Percentiles rank a stretch among this genome's conserved stretches.
phyloP scores from a whole-genome alignment of 2,329 filamentous ascomycete species.

The Orbilia javanica region DNA sequence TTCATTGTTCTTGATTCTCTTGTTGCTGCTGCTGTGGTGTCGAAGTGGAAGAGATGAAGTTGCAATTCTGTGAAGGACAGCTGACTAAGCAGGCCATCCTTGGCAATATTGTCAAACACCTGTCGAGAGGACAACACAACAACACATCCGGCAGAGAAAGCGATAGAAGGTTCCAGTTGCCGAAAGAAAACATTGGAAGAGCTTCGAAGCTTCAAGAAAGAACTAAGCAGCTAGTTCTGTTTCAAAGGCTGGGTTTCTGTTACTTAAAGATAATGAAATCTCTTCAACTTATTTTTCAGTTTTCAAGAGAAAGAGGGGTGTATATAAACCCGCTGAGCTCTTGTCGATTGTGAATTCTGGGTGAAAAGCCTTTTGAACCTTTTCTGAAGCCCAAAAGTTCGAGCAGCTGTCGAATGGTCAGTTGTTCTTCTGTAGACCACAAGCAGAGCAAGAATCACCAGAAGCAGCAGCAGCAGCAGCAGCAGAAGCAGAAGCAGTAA shows the following conservation, averaged over 20 bases:
- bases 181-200: background rate
- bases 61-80: conserved; percentile 9
- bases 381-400: background rate
- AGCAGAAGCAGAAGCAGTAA: too few relatives aligned
- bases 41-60: background rate
- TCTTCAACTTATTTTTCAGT: background rate
- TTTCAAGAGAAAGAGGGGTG: background rate
- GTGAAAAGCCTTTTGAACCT: conserved; percentile 13
- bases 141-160: background rate
- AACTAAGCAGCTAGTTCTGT: background rate
- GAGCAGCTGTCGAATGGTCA: conserved; percentile 5
- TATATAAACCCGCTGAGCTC: background rate
- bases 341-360: background rate
- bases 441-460: too few relatives aligned
- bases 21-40: too few relatives aligned
- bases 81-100: background rate
- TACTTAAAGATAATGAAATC: background rate
- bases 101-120: too few relatives aligned
- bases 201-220: conserved; percentile 11
- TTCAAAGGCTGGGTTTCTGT: background rate
- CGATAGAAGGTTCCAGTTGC: conserved; percentile 53
- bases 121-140: conserved; percentile 46
- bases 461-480: too few relatives aligned
- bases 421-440: conserved; percentile 1
- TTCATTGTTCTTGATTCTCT: background rate